Evolutionary conservation across 305 asterid genomes (phyloP).

Genomic region (Fraxinus velutina): DNA sequence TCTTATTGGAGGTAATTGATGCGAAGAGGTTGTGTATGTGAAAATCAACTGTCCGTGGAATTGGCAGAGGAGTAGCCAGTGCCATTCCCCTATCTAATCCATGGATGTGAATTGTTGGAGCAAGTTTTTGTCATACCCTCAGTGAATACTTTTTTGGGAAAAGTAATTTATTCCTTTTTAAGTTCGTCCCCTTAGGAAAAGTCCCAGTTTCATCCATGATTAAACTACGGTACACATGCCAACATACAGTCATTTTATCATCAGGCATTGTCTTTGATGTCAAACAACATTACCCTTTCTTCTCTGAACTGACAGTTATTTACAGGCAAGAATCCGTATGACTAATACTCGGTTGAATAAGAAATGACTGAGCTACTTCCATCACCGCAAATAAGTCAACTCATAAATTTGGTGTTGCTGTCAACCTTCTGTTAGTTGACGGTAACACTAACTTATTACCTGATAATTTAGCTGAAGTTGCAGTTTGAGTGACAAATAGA

Average conservation of each 20-base stretch:
- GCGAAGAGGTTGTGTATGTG: background rate
- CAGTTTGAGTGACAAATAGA: constrained; percentile 55
- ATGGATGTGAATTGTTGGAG: background rate
- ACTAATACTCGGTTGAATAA: background rate
- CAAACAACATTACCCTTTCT: background rate
- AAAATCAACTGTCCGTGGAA: background rate
- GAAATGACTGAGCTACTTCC: background rate
- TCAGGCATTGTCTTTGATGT: background rate
- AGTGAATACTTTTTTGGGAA: background rate
- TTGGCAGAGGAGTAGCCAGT: background rate
- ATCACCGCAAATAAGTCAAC: background rate
- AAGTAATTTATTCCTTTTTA: background rate
- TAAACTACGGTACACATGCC: background rate
- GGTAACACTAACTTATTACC: constrained; percentile 38
- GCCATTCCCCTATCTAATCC: background rate
- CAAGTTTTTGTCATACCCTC: background rate
- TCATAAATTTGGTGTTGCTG: background rate
- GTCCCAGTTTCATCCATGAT: background rate
- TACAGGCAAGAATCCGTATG: background rate
- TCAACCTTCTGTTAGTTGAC: background rate
- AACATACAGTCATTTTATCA: background rate
- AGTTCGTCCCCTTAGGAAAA: background rate
- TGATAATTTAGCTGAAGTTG: constrained; percentile 38
- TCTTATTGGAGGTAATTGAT: background rate
- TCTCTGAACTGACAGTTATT: background rate